Evolutionary conservation across 257 asterid species (phyloP), one percentile per base, ranked within the genome.

Genomic region (Euphrasia confusa): DNA sequence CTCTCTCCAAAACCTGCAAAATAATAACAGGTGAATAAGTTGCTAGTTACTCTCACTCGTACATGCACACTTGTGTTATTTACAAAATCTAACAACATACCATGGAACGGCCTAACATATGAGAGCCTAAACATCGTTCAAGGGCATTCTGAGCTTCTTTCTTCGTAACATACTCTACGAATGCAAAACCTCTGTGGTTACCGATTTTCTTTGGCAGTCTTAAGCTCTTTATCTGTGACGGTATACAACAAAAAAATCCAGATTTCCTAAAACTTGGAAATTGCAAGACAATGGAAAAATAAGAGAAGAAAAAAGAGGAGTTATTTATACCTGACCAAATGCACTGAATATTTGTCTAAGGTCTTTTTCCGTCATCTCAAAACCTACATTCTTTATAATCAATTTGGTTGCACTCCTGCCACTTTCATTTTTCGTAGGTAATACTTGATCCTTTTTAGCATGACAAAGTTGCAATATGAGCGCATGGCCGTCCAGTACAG

Each of bases 81-180:
- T 28, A 18, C 42, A 17, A 35, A 17, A 27, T 58, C 52, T n/a
- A 35, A 75, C 85, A 7, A 75, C 85, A 7, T 84, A 92, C 99
- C 99, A 92, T 68, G 82, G 78, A 97, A 59, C 99, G 99, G 37
- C 97, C 99, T n/a, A 89, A 93, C 68, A 93, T 83, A 81, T 93
- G 99, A 37, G 94, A 78, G 70, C 65, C 89, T 37, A 95, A 72
- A 89, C 94, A 75, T 95, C 84, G 5, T 78, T 81, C 70, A 58
- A 89, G 85, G 64, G 99, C 99, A 63, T 83, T 89, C 62, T 74
- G 75, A 42, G 99, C 87, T 71, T 93, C 99, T 81, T 93, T 97
- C 73, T 89, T 93, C 3, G 97, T 89, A 21, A 83, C 75, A 18
- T 68, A 92, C 79, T 92, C 99, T 18, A 92, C 87, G 49, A 92